Evolutionary conservation across 2,329 filamentous ascomycete species (phyloP).

Genomic region (Phialophora expanda): DNA sequence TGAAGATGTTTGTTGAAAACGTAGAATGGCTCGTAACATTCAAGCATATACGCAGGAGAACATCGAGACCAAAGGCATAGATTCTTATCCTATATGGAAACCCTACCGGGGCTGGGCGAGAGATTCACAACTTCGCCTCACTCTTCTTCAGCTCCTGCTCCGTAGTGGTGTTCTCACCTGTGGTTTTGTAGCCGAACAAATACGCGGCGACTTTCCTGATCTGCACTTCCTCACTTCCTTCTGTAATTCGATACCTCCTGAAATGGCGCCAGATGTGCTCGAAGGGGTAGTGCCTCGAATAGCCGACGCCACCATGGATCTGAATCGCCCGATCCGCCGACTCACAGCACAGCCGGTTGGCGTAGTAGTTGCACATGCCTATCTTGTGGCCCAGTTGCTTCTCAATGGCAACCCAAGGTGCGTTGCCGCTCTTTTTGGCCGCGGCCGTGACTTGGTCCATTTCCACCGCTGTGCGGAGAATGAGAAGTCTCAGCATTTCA

Average conservation of each 20-base stretch:
- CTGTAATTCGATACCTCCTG: slow-evolving; percentile 66
- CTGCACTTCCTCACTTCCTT: slow-evolving; percentile 69
- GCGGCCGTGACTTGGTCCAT: slow-evolving; percentile 58
- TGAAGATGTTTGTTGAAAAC: slow-evolving; percentile 71
- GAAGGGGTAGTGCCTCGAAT: slow-evolving; percentile 64
- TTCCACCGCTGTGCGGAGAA: slow-evolving; percentile 65
- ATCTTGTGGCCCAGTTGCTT: slow-evolving; percentile 65
- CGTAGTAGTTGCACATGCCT: slow-evolving; percentile 70
- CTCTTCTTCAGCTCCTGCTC: slow-evolving; percentile 48
- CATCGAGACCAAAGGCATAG: not conserved
- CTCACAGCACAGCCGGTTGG: slow-evolving; percentile 64
- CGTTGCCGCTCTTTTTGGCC: slow-evolving; percentile 41
- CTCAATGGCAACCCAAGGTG: slow-evolving; percentile 61
- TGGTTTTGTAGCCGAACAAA: slow-evolving; percentile 56
- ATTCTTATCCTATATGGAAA: not conserved
- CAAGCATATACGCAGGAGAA: not conserved
- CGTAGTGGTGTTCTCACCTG: slow-evolving; percentile 38
- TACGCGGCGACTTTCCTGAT: slow-evolving; percentile 68
- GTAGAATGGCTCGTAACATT: not conserved
- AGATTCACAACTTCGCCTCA: slow-evolving; percentile 31
- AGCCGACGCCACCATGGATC: slow-evolving; percentile 65
- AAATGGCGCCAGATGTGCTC: slow-evolving; percentile 71
- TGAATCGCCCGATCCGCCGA: slow-evolving; percentile 68
- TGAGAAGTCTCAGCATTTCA: slow-evolving; percentile 66
- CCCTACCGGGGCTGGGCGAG: not conserved